Evolutionary conservation across 768 basidiomycete species (phyloP).

Genomic region (Clitopilus hobsonii): DNA sequence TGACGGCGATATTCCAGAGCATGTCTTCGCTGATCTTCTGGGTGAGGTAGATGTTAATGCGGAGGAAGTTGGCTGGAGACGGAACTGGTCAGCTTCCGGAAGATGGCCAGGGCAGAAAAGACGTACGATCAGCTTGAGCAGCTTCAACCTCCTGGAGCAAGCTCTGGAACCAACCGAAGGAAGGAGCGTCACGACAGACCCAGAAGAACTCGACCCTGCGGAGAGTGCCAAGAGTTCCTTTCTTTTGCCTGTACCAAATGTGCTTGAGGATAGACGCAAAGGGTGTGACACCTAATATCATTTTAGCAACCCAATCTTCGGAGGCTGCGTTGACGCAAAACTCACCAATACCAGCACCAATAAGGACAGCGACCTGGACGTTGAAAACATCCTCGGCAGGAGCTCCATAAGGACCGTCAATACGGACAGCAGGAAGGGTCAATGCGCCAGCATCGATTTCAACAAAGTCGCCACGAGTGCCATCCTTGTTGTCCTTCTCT

Average conservation of each 20-base stretch:
- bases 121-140: constrained; percentile 84
- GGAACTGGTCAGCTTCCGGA: constrained; percentile 8
- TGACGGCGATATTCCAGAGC: constrained; percentile 89
- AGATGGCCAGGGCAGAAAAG: background rate
- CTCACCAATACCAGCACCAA: constrained; percentile 91
- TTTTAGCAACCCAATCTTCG: constrained; percentile 2
- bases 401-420: constrained; percentile 92
- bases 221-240: constrained; percentile 70
- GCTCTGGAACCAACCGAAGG: constrained; percentile 96
- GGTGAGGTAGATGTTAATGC: constrained; percentile 88
- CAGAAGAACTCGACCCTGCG: constrained; percentile 93
- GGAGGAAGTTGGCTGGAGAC: constrained; percentile 79
- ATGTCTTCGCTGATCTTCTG: constrained; percentile 82
- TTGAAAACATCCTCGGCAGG: constrained; percentile 90
- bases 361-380: constrained; percentile 82
- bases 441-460: constrained; percentile 63
- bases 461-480: constrained; percentile 71
- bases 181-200: constrained; percentile 91
- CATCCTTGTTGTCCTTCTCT: constrained; percentile 52
- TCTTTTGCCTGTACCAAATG: constrained; percentile 90
- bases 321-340: constrained; percentile 1
- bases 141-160: constrained; percentile 85
- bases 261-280: constrained; percentile 95
- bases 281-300: constrained; percentile 72
- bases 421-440: constrained; percentile 63